Percentiles rank a stretch among this genome's conserved stretches.
These are phyloP conservation scores for Kwoniella shandongensis DNA, from an alignment of 768 basidiomycete species.

Conservation along the genomic window DNA sequence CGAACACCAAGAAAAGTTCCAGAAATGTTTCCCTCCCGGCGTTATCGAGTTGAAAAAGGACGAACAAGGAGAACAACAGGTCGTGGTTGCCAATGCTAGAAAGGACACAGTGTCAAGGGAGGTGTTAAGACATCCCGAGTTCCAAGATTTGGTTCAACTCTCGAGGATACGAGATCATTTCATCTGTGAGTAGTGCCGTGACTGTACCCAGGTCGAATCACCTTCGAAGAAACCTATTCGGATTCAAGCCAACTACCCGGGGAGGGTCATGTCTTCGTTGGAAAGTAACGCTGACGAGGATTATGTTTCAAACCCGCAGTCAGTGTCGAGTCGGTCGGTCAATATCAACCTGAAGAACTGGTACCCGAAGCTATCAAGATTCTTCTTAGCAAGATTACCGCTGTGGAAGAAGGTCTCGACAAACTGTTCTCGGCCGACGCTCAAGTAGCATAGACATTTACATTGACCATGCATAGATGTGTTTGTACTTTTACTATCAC, in stretches of 20 bases:
- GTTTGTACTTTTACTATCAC: slow-evolving; percentile 5
- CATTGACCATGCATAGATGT: neutral
- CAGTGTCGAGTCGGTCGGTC: slow-evolving; percentile 85
- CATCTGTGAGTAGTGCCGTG: slow-evolving; percentile 65
- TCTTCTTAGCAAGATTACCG: slow-evolving; percentile 72
- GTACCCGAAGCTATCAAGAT: slow-evolving; percentile 76
- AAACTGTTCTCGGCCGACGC: slow-evolving; percentile 34
- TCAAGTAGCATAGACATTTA: slow-evolving; percentile 4
- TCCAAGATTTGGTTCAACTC: slow-evolving; percentile 76
- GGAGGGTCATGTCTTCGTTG: neutral
- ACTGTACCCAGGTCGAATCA: neutral
- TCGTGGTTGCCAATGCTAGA: slow-evolving; percentile 62
- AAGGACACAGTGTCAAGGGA: slow-evolving; percentile 89
- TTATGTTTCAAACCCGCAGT: slow-evolving; percentile 57
- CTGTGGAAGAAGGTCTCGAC: slow-evolving; percentile 46
- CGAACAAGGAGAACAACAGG: slow-evolving; percentile 57
- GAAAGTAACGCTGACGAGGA: neutral
- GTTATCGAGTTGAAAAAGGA: slow-evolving; percentile 54
- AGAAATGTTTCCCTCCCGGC: slow-evolving; percentile 76
- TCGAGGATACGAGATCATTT: slow-evolving; percentile 87
- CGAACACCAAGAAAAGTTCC: slow-evolving; percentile 75
- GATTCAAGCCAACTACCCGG: too few relatives aligned
- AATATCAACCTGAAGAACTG: slow-evolving; percentile 79
- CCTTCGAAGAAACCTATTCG: neutral
- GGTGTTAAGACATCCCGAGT: slow-evolving; percentile 87